Evolutionary conservation across 2,329 filamentous ascomycete species (phyloP).

Genomic region (Alternaria rosae): DNA sequence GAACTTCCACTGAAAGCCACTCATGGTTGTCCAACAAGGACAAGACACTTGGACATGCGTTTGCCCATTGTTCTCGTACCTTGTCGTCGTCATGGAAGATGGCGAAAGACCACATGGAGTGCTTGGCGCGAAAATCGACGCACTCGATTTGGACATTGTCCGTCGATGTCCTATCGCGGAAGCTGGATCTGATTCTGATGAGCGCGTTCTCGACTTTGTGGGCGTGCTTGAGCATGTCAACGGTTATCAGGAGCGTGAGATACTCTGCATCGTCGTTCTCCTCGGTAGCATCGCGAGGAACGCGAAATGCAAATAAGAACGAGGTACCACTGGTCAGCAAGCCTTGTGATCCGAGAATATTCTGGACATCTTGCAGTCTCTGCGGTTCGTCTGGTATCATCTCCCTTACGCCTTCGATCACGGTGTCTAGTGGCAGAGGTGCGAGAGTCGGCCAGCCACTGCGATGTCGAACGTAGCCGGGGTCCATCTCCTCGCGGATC

Average conservation of each 20-base stretch:
- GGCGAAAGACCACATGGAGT: not conserved
- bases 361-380: not conserved
- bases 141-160: not conserved
- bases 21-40: not conserved
- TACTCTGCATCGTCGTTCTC: not conserved
- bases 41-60: not conserved
- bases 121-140: not conserved
- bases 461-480: not conserved
- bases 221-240: not conserved
- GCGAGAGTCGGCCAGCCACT: not conserved
- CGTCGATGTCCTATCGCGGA: not conserved
- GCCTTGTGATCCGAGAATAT: not conserved
- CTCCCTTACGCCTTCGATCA: not conserved
- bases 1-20: not conserved
- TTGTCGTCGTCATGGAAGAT: not conserved
- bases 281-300: not conserved
- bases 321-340: not conserved
- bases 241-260: not conserved
- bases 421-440: not conserved
- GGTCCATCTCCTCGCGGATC: not conserved
- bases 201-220: not conserved
- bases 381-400: not conserved
- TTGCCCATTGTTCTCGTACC: not conserved
- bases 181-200: not conserved
- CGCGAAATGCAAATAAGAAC: not conserved